Evolutionary conservation across 2,329 filamentous ascomycete genomes (phyloP), one percentile per base, ranked within the genome.

Genomic region (Lasiodiplodia theobromae): DNA sequence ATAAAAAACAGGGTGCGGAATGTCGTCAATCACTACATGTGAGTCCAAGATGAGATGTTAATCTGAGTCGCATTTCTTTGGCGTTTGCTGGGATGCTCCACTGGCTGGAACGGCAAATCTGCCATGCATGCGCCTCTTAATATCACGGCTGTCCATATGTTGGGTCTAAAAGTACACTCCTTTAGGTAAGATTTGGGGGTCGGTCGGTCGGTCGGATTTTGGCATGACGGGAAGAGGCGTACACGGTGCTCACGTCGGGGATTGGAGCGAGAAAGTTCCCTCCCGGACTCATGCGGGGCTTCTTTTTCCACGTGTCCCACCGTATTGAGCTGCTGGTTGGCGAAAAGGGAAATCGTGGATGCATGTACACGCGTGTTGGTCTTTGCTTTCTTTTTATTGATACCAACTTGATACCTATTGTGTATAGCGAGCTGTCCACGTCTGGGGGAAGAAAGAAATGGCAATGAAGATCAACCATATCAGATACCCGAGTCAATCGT

Each of bases 391-490:
- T 23, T 47, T 58, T 58, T 37, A 52, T 49, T 64, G 60, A 64
- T 64, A 64, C 60, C 60, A 52, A 52, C 44, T 51, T 53, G 60
- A 64, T 64, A 64, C 60, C 60, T 64, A 25, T 38, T 52, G 44
- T 52, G 60, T 64, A 28, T 64, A 64, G 60, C 60, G 38, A 14
- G 34, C 31, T 38, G 34, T 23, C 21, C 25, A n/a, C 16, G 18
- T 7, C 10, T 11, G 3, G 23, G 23, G 47, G 21, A 23, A 49
- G 44, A 18, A 34, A 34, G 25, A 23, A 31, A 38, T 12, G 6
- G 31, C 7, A 62, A 47, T 10, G 6, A 28, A 28, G 21, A 34
- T 21, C 40, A 37, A 40, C 12, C 21, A n/a, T 11, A 18, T 21
- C 44, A n/a, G 44, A 47, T 47, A 47, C 16, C 8, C n/a, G 44